These are phyloP conservation scores for Dimargaris cristalligena DNA, from an alignment of 192 early-diverging fungal genomes.

Conservation along the genomic window DNA sequence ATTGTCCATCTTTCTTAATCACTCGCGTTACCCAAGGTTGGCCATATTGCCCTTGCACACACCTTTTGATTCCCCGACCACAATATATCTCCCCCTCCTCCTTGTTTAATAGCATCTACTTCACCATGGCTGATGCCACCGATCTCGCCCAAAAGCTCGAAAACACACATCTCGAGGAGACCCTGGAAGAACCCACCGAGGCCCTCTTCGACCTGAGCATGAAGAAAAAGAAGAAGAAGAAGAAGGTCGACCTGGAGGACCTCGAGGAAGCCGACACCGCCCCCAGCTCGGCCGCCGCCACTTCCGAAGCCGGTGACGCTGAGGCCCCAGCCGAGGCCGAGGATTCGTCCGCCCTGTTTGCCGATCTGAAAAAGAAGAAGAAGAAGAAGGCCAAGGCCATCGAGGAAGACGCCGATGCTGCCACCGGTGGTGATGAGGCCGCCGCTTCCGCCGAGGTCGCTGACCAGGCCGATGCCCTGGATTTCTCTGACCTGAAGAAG, in stretches of 20 bases:
- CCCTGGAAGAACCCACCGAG: background rate
- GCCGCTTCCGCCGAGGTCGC: conserved; percentile 8
- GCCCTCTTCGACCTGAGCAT: conserved; percentile 10
- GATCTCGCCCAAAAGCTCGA: conserved; percentile 11
- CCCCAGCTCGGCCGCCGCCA: background rate
- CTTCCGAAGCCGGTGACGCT: background rate
- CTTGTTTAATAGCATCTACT: background rate
- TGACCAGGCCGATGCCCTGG: conserved; percentile 18
- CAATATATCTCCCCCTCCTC: background rate
- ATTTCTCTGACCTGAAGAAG: conserved; percentile 37
- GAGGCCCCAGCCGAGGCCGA: background rate
- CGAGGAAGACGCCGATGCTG: conserved; percentile 22
- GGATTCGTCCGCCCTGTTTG: conserved; percentile 3
- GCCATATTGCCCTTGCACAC: no score
- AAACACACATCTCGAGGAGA: conserved; percentile 8
- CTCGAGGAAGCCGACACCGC: background rate
- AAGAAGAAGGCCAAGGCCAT: conserved; percentile 29
- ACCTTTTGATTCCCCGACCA: no score
- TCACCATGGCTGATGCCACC: conserved; percentile 8
- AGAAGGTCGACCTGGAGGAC: conserved; percentile 10
- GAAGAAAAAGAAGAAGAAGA: conserved; percentile 13
- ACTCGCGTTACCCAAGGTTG: background rate
- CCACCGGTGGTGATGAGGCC: conserved; percentile 13
- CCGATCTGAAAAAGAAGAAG: conserved; percentile 26
- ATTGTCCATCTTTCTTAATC: background rate